Evolutionary conservation across 2,329 filamentous ascomycete species (phyloP), one percentile per base, ranked within the genome.

Genomic region (Beauveria medogensis): DNA sequence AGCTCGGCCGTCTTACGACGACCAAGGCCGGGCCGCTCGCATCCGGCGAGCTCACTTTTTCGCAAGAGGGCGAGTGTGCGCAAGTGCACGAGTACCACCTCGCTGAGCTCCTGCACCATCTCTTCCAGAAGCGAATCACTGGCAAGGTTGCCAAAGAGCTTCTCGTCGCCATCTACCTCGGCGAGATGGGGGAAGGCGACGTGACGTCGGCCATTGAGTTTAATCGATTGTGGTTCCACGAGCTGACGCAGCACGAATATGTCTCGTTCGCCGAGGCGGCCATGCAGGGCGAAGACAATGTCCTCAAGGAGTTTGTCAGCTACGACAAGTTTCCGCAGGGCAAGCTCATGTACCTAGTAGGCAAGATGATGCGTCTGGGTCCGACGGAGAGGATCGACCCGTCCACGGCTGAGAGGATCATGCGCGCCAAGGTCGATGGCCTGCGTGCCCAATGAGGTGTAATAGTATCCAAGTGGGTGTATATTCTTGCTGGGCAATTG

Each of bases 1-100:
- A 92, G 68, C 79, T 92, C 3, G 89, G 89, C 8, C 86, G 87
- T 2, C 74, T 91, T 12, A 85, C 83, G 14, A 79, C 82, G 1
- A 81, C 83, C 63, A 74, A 76, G 65, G 68, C 72, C 47, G 66
- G 72, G 40, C 64, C 72, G 2, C 64, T 73, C 18, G 70, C 71
- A 18, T 65, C 67, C 5, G 66, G 69, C 12, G 72, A 75, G 37
- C 63, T 74, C 85, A 88, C 61, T 5, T 76, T 81, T 63, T 78
- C 78, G 0, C 66, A 75, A 2, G 74, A 79, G 2, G 81, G 82
- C 5, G 73, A 79, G 26, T 82, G 79, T 63, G 62, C 65, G 10
- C 74, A 77, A 37, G 74, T 85, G 2, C 77, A 80, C 0, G 75
- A 75, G 12, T 65, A 61, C 1, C 72, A 79, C 28, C 76, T 86